Evolutionary conservation across 1,139 yeast species (phyloP).

Genomic region (Hyphopichia buzzinii): DNA sequence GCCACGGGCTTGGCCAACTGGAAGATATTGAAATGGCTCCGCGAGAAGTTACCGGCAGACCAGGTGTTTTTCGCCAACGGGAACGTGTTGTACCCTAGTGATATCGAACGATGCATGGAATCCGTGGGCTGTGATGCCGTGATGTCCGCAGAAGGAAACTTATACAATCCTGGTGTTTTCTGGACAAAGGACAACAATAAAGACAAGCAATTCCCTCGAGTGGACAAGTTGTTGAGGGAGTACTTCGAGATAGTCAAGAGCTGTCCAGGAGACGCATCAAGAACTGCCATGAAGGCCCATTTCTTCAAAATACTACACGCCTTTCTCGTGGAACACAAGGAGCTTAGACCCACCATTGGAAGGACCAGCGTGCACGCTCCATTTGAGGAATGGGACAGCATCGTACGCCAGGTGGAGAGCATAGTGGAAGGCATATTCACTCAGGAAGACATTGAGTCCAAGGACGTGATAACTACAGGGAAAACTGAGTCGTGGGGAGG

Average conservation of each 20-base stretch:
- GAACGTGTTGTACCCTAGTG: conserved; percentile 81
- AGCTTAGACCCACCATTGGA: conserved; percentile 74
- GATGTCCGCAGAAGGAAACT: conserved; percentile 96
- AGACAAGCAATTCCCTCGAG: conserved; percentile 78
- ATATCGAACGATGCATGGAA: conserved; percentile 63
- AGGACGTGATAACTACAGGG: conserved; percentile 57
- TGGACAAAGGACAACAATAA: conserved; percentile 52
- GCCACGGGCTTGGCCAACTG: conserved; percentile 94
- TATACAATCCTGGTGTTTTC: conserved; percentile 92
- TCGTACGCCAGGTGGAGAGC: conserved; percentile 66
- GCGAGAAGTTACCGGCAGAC: conserved; percentile 77
- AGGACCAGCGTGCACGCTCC: conserved; percentile 44
- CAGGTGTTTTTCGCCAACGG: conserved; percentile 95
- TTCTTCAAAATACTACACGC: conserved; percentile 83
- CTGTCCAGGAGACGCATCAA: conserved; percentile 71
- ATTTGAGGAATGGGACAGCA: conserved; percentile 62
- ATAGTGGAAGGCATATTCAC: conserved; percentile 57
- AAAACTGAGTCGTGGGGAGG: conserved; percentile 75
- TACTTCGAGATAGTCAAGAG: conserved; percentile 79
- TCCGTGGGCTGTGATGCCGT: conserved; percentile 80
- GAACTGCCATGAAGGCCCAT: conserved; percentile 86
- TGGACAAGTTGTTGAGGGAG: conserved; percentile 78
- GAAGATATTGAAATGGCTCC: conserved; percentile 68
- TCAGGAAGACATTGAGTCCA: conserved; percentile 36
- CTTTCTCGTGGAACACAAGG: conserved; percentile 71